Base-by-base conservation (phyloP, 345 rosid genomes). In the Camelina neglecta region DNA sequence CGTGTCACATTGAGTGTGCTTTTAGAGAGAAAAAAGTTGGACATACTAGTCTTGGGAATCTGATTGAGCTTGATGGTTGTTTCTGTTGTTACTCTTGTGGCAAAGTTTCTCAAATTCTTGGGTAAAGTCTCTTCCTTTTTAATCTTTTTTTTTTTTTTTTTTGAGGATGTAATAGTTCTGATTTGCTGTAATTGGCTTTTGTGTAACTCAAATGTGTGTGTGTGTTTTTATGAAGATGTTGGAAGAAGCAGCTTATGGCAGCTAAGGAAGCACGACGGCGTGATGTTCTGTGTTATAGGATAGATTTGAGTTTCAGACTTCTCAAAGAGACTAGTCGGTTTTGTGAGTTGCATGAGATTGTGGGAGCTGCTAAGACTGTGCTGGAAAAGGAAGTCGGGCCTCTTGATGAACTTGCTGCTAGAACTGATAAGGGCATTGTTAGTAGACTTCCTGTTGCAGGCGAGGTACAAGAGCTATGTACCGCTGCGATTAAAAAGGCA, bases 21-120 rank as follows among this genome's bases (percentile, higher is more conserved):
- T 91, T 96, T 74, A 88, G 84, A 74, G 84, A 72, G 15, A 80
- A 87, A 73, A 93, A 96, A 80, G 96, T 87, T 26, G 99, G 99
- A 44, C 96, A 89, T 57, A 86, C 87, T 44, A 11, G 41, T 72
- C 8, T 72, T 60, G 75, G 71, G 1, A 23, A 72, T 49, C 24
- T 80, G 11, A 72, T 75, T 71, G 67, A 65, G 80, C 83, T 80
- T 51, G 83, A 80, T 76, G 83, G 83, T 1, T 60, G 60, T 75
- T 91, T 90, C 69, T 93, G 98, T 56, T 96, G 99, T 79, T 94
- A 92, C 72, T 85, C 97, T 8, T 96, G 99, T 53, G 99, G 98
- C 77, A 96, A 93, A 89, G 97, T 93, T 67, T 91, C 98, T 13
- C 90, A 91, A 53, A 87, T 96, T 79, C 90, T 96, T 18, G 87